Base-by-base conservation (phyloP, 257 asterid species). In the Orobanche coerulescens region DNA sequence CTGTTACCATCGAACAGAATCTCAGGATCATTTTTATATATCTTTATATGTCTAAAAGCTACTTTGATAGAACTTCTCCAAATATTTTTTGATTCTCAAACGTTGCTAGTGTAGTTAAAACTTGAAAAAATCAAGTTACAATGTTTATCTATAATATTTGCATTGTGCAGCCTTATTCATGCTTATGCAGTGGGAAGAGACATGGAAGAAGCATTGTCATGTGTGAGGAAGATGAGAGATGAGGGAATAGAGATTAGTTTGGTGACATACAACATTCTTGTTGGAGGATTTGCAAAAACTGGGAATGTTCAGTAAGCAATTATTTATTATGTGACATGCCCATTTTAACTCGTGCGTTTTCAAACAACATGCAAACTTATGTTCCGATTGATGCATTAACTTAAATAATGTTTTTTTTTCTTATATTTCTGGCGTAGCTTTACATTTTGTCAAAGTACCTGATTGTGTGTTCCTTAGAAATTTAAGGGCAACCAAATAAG, bases 171-270 rank as follows among this genome's bases (percentile, higher is more conserved):
- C 84, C 95, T 92, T 52, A 71, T 92, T 66, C 98, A 88, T 69
- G 98, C 98, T 42, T 92, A 92, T 75, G 80, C 96, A 40, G 94
- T 86, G 12, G 98, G 94, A 58, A 86, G 90, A 76, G 98, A 92
- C 78, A 92, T 92, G 98, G 97, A 88, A 71, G 98, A 92, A 77
- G 97, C 98, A 71, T 63, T 92, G 57, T 79, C 88, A 64, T 92
- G 98, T 66, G 94, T 76, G 63, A 84, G 91, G 72, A 84, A 81
- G 79, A 92, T 92, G 97, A 80, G 74, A 67, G 88, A 76, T 36
- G 98, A 86, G 68, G 98, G 87, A 58, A 79, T 92, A 44, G 94
- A 92, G 67, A 66, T 86, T 91, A 92, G 86, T 66, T 75, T 92
- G 81, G 98, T 92, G 63, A 92, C 98, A 13, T 87, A 88, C 81